Conservation (phyloP, 441 rosid species). For the Daphne laureola region DNA sequence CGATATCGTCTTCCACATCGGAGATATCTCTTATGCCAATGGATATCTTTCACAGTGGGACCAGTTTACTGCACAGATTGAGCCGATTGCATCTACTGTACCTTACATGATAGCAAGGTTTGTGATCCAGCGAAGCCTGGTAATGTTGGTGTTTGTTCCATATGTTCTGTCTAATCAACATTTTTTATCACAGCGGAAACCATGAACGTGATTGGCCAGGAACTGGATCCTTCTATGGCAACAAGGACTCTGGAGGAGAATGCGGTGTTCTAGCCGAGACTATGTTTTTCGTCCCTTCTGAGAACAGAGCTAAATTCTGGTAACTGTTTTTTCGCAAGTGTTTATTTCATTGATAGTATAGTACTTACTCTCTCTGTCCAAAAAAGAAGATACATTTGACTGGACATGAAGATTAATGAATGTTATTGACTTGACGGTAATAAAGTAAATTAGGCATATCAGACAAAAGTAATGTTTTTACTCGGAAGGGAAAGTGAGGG, state of each 20-base stretch:
- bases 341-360: too few relatives aligned
- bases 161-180: slow-evolving; percentile 7
- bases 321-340: slow-evolving; percentile 10
- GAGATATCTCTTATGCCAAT: slow-evolving; percentile 70
- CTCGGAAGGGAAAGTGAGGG: too few relatives aligned
- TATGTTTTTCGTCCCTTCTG: slow-evolving; percentile 71
- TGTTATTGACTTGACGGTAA: too few relatives aligned
- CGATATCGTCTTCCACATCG: slow-evolving; percentile 75
- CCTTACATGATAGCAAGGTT: slow-evolving; percentile 88
- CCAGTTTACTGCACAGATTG: slow-evolving; percentile 73
- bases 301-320: slow-evolving; percentile 80
- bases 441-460: too few relatives aligned
- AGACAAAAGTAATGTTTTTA: too few relatives aligned
- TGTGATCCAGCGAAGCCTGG: slow-evolving; percentile 1
- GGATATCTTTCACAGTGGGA: slow-evolving; percentile 90
- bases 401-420: too few relatives aligned
- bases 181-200: slow-evolving; percentile 50
- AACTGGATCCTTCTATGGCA: slow-evolving; percentile 66
- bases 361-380: too few relatives aligned
- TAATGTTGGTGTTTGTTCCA: slow-evolving; percentile 4
- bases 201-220: slow-evolving; percentile 93
- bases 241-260: slow-evolving; percentile 80
- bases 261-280: slow-evolving; percentile 85
- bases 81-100: slow-evolving; percentile 69
- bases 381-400: too few relatives aligned